Percentiles rank a stretch among this genome's conserved stretches.
Evolutionary conservation across 2,329 filamentous ascomycete species (phyloP).

Genomic region (Calonectria hawksworthii): DNA sequence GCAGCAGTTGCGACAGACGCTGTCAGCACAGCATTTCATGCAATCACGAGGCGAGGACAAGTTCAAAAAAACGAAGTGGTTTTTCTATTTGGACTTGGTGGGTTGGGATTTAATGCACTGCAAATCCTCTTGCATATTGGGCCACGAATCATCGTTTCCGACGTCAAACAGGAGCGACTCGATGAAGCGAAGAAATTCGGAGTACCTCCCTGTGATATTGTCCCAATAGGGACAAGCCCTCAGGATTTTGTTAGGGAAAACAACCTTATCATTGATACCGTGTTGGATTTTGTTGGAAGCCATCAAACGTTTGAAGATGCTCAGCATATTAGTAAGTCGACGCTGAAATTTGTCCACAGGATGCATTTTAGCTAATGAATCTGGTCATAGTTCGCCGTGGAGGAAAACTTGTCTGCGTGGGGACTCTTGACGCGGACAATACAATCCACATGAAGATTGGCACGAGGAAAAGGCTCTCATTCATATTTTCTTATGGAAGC

Average conservation of each 20-base stretch:
- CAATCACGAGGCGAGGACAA: constrained; percentile 34
- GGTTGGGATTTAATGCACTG: constrained; percentile 35
- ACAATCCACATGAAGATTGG: constrained; percentile 60
- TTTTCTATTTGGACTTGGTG: constrained; percentile 38
- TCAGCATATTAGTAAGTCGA: constrained; percentile 35
- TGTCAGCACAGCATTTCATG: constrained; percentile 39
- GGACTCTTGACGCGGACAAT: constrained; percentile 55
- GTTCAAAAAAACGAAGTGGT: constrained; percentile 27
- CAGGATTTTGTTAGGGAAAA: constrained; percentile 27
- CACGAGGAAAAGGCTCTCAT: constrained; percentile 56
- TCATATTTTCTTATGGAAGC: constrained; percentile 60
- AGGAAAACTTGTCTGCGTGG: constrained; percentile 56
- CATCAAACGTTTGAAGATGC: constrained; percentile 42
- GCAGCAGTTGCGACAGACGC: constrained; percentile 40
- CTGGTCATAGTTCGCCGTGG: constrained; percentile 32
- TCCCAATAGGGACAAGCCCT: constrained; percentile 27
- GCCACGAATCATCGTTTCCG: constrained; percentile 33
- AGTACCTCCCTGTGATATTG: constrained; percentile 24
- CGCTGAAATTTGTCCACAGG: background rate
- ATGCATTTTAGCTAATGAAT: background rate
- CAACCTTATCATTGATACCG: constrained; percentile 32
- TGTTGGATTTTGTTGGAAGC: constrained; percentile 39
- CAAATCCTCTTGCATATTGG: constrained; percentile 36
- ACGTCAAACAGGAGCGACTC: constrained; percentile 35
- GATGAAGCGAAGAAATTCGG: constrained; percentile 32